phyloP scores from a whole-genome alignment of 1,284 basidiomycete species.

The Sporisorium exsertum region DNA sequence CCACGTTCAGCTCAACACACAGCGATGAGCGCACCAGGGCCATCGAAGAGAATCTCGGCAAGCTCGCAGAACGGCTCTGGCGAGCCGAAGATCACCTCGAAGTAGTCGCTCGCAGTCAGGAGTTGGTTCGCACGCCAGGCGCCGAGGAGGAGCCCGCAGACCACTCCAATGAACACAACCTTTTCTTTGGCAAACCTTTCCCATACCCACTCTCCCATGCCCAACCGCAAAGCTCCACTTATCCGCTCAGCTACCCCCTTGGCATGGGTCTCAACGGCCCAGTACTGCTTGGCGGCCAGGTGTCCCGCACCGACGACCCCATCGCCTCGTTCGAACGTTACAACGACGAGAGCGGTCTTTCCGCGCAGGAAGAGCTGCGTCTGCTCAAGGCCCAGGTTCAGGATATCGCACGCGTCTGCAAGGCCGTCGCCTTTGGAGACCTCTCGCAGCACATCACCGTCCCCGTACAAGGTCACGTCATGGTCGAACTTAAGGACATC shows the following conservation, averaged over 20 bases:
- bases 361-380: constrained; percentile 81
- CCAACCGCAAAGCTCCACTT: constrained; percentile 60
- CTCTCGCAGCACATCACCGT: constrained; percentile 96
- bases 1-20: constrained; percentile 44
- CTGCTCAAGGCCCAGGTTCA: constrained; percentile 88
- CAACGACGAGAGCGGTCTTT: constrained; percentile 67
- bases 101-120: constrained; percentile 45
- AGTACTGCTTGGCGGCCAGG: constrained; percentile 57
- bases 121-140: constrained; percentile 48
- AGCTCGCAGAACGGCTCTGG: constrained; percentile 62
- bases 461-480: constrained; percentile 92
- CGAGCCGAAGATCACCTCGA: constrained; percentile 58
- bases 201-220: constrained; percentile 66
- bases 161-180: constrained; percentile 20
- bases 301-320: constrained; percentile 52
- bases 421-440: constrained; percentile 93
- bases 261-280: constrained; percentile 66
- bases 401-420: constrained; percentile 91
- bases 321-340: constrained; percentile 67
- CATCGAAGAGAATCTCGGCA: constrained; percentile 56
- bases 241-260: constrained; percentile 67
- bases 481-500: constrained; percentile 97
- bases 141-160: constrained; percentile 28
- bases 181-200: constrained; percentile 55
- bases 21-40: constrained; percentile 51